Evolutionary conservation across 306 rosid genomes (phyloP).

Genomic region (Acacia acuminata): DNA sequence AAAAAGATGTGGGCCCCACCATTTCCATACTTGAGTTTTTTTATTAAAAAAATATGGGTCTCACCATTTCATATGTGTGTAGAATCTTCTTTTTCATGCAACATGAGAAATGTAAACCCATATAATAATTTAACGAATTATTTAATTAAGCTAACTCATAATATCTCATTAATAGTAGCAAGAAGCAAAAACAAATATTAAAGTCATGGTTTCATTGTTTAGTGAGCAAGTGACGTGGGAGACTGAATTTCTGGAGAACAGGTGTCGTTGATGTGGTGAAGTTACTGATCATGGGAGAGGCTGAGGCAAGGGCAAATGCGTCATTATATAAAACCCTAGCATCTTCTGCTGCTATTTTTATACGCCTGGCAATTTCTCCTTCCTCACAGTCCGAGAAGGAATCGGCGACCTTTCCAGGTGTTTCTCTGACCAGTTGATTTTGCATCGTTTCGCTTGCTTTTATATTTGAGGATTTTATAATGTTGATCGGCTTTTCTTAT

Average conservation of each 20-base stretch:
- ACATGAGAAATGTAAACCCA: too few relatives aligned
- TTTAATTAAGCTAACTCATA: too few relatives aligned
- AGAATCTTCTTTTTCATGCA: too few relatives aligned
- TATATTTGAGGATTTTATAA: neutral
- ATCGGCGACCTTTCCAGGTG: conserved; percentile 47
- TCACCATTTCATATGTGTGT: too few relatives aligned
- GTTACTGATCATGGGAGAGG: neutral
- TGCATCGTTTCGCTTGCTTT: neutral
- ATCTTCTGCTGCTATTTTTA: conserved; percentile 25
- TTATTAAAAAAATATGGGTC: too few relatives aligned
- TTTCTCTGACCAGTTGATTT: neutral
- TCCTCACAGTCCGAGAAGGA: conserved; percentile 6
- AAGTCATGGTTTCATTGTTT: too few relatives aligned
- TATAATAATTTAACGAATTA: too few relatives aligned
- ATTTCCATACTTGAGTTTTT: too few relatives aligned
- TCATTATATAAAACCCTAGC: conserved; percentile 37
- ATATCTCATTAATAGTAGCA: too few relatives aligned
- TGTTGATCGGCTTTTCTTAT: neutral
- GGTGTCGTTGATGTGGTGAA: neutral
- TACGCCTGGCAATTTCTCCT: neutral
- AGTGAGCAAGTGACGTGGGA: too few relatives aligned
- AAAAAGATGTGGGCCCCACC: too few relatives aligned
- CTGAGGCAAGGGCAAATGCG: conserved; percentile 24
- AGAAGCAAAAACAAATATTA: too few relatives aligned
- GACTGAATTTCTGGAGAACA: neutral